phyloP scores from a whole-genome alignment of 768 basidiomycete genomes.

The Xerocomus potaroensis region DNA sequence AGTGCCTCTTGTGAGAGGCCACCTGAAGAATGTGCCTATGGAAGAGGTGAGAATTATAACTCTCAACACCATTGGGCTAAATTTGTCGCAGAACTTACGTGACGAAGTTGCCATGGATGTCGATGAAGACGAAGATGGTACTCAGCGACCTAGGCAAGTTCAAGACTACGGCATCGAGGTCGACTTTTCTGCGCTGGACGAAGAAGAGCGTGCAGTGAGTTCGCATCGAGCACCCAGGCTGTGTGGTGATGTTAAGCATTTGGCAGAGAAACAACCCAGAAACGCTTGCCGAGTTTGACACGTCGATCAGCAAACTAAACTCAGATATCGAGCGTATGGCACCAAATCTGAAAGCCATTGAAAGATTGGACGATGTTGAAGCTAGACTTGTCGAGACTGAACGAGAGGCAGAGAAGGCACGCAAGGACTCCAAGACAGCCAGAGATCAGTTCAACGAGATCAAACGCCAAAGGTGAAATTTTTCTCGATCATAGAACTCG shows the following conservation, averaged over 20 bases:
- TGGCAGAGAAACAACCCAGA: conserved; percentile 60
- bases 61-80: conserved; percentile 2
- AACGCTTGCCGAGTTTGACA: conserved; percentile 67
- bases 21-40: conserved; percentile 85
- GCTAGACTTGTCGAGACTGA: conserved; percentile 83
- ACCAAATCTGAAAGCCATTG: conserved; percentile 96
- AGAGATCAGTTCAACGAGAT: conserved; percentile 89
- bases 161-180: conserved; percentile 88
- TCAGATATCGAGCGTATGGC: conserved; percentile 90
- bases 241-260: not conserved
- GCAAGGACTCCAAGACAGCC: conserved; percentile 86
- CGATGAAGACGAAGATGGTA: conserved; percentile 82
- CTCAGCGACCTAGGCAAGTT: conserved; percentile 66
- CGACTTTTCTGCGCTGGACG: conserved; percentile 70
- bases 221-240: not conserved
- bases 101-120: conserved; percentile 91
- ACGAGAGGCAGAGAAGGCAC: conserved; percentile 86
- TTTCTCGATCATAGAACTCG: not conserved
- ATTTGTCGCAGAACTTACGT: conserved; percentile 57
- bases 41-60: conserved; percentile 67
- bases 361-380: conserved; percentile 83
- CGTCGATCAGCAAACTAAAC: conserved; percentile 62
- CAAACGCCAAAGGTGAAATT: conserved; percentile 66
- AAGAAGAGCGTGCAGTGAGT: conserved; percentile 68
- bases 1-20: conserved; percentile 71